Evolutionary conservation across 2,329 filamentous ascomycete genomes (phyloP), one percentile per base, ranked within the genome.

Genomic region (Amauroascus verrucosus): DNA sequence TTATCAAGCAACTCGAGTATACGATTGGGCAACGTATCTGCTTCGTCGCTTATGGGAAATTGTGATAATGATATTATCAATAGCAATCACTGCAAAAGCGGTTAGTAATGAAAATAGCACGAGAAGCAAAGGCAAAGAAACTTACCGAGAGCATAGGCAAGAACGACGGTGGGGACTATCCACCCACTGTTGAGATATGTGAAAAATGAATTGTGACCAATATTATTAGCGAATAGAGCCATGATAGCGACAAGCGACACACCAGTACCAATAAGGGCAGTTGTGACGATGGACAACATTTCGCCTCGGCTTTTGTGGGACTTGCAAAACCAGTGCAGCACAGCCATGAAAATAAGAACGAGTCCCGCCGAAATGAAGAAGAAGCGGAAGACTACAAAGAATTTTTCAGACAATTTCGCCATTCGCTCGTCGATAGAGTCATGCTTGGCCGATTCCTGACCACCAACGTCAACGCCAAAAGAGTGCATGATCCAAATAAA

Each of bases 291-390:
- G n/a, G 54, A 57, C n/a, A 56, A 33, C n/a, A 56, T 18, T 37
- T 61, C 61, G 2, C 55, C 59, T 24, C 51, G 33, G 20, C 55
- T 57, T 51, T 61, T 62, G 14, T 57, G 55, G 13, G 54, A 54
- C 41, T 60, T 60, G 41, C 57, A 59, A 43, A 62, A 61, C 57
- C 60, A 60, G 54, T 61, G 60, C 18, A 61, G 24, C 20, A 62
- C 56, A 1, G 64, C 64, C 53, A 71, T 67, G 38, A 68, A 58
- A 13, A 63, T 58, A 63, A 71, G 67, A 6, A 63, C 61, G 18
- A 69, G 47, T 28, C 66, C 64, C 6, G 69, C 65, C 2, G 65
- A 65, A n/a, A 64, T 54, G 49, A 72, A 71, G 56, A 67, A 70
- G 54, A 70, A 71, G 11, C 65, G 58, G 57, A 20, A 71, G 54